These are phyloP conservation scores for Forsythia viridissima DNA, from an alignment of 257 asterid species.

Conservation along the genomic window DNA sequence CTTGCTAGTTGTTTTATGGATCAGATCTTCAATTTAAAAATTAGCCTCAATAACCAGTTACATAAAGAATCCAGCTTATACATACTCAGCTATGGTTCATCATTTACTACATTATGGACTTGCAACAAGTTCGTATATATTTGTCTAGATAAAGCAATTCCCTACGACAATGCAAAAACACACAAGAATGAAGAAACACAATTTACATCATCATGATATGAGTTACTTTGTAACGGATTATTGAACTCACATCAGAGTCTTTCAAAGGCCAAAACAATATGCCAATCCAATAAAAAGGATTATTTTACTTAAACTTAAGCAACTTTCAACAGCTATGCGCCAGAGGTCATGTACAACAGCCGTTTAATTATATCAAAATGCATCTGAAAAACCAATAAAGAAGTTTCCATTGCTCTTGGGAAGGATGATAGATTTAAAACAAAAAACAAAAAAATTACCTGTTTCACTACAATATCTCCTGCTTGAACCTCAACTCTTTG, in stretches of 20 bases:
- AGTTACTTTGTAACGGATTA: background rate
- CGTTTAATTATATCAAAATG: background rate
- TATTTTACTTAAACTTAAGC: background rate
- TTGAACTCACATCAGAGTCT: background rate
- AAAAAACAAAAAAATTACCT: conserved; percentile 30
- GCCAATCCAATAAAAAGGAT: background rate
- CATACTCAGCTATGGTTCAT: no score
- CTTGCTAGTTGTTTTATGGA: background rate
- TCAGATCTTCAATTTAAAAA: background rate
- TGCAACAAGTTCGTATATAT: background rate
- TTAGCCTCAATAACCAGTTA: background rate
- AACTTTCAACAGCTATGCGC: background rate
- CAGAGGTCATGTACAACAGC: no score
- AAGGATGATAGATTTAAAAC: background rate
- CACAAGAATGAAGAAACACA: background rate
- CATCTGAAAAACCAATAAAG: background rate
- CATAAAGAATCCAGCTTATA: background rate
- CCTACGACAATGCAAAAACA: background rate
- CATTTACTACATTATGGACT: background rate
- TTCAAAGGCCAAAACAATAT: background rate
- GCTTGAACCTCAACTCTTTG: conserved; percentile 87
- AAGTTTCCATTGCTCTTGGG: background rate
- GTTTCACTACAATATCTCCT: conserved; percentile 84
- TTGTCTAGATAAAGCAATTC: background rate
- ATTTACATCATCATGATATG: background rate